Percentiles rank a stretch among this genome's conserved stretches.
phyloP scores from a whole-genome alignment of 768 basidiomycete species.

The Termitomyces sp. region DNA sequence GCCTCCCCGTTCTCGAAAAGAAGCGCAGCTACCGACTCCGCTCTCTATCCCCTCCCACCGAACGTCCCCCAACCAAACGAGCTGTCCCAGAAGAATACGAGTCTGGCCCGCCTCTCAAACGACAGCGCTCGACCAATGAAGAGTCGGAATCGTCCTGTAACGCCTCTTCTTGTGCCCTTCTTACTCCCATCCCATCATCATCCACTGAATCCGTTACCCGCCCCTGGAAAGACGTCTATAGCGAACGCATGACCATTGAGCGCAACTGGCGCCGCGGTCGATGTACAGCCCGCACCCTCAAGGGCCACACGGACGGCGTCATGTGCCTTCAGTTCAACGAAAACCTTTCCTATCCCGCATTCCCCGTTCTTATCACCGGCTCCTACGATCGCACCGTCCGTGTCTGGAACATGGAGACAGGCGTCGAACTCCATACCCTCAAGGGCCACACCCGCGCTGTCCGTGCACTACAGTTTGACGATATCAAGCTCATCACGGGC shows the following conservation, averaged over 20 bases:
- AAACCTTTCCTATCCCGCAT: constrained; percentile 75
- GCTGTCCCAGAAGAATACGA: constrained; percentile 31
- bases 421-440: constrained; percentile 77
- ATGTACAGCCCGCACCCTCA: constrained; percentile 78
- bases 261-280: constrained; percentile 96
- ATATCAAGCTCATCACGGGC: constrained; percentile 91
- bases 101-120: constrained; percentile 45
- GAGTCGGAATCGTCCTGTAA: constrained; percentile 14
- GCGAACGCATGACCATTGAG: constrained; percentile 94
- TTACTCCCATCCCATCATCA: constrained; percentile 28
- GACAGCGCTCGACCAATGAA: constrained; percentile 39
- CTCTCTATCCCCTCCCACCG: constrained; percentile 23
- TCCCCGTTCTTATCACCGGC: constrained; percentile 95
- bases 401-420: constrained; percentile 96
- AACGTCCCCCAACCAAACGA: constrained; percentile 33
- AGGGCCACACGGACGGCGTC: constrained; percentile 93
- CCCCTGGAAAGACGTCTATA: constrained; percentile 98
- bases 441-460: constrained; percentile 92
- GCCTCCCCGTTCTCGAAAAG: constrained; percentile 86
- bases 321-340: constrained; percentile 98
- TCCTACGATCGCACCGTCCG: constrained; percentile 94
- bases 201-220: constrained; percentile 53
- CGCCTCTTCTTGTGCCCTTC: constrained; percentile 24
- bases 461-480: constrained; percentile 92
- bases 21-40: constrained; percentile 47